Evolutionary conservation across 495 filamentous ascomycete species (phyloP).

Genomic region (Apiosordaria backusii): DNA sequence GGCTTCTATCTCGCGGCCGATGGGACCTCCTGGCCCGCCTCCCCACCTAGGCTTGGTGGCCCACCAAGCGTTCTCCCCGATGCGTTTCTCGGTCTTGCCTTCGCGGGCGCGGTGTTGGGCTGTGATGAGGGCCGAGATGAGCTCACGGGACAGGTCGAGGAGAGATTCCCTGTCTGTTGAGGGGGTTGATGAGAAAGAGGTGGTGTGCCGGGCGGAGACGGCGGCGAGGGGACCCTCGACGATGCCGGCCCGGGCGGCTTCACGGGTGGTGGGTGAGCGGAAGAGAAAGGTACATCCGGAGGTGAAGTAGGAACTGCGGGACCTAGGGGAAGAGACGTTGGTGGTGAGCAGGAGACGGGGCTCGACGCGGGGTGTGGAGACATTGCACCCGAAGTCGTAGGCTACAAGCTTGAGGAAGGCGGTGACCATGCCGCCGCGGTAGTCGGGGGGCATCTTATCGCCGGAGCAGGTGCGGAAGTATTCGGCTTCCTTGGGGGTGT

Average conservation of each 20-base stretch:
- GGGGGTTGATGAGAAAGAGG: slow-evolving; percentile 38
- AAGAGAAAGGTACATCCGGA: slow-evolving; percentile 57
- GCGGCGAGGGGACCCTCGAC: slow-evolving; percentile 74
- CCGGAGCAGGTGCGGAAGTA: slow-evolving; percentile 57
- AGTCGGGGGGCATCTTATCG: slow-evolving; percentile 69
- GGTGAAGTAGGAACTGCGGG: slow-evolving; percentile 49
- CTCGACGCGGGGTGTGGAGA: slow-evolving; percentile 57
- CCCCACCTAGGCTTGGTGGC: slow-evolving; percentile 70
- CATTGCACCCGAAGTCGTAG: slow-evolving; percentile 76
- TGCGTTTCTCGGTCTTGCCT: slow-evolving; percentile 58
- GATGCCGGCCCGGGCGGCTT: slow-evolving; percentile 65
- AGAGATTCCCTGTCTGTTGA: slow-evolving; percentile 44
- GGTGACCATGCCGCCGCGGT: slow-evolving; percentile 65
- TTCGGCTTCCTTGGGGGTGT: slow-evolving; percentile 2
- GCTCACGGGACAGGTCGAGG: slow-evolving; percentile 69
- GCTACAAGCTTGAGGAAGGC: slow-evolving; percentile 73
- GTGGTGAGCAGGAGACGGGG: slow-evolving; percentile 58
- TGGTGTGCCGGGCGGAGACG: slow-evolving; percentile 54
- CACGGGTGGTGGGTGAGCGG: slow-evolving; percentile 62
- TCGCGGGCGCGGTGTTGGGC: slow-evolving; percentile 81
- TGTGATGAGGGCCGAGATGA: slow-evolving; percentile 68
- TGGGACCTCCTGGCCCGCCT: slow-evolving; percentile 62
- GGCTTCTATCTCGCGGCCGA: slow-evolving; percentile 53
- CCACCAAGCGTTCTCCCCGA: slow-evolving; percentile 83
- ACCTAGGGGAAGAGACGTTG: slow-evolving; percentile 47